phyloP scores from a whole-genome alignment of 805 yeast genomes.

The Helenozyma rhizophorensis region DNA sequence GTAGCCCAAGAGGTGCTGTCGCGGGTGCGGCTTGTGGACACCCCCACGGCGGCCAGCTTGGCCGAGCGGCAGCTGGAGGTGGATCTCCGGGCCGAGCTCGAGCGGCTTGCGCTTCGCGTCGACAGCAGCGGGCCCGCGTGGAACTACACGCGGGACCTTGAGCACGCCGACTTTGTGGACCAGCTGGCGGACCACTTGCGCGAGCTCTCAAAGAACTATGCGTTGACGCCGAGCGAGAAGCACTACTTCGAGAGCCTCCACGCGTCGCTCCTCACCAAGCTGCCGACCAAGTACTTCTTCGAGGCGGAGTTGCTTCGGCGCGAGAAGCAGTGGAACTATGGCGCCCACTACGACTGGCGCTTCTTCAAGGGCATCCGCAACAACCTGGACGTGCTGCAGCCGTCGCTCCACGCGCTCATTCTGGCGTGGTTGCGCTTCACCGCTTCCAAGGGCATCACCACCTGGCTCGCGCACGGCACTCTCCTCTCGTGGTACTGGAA shows the following conservation, averaged over 20 bases:
- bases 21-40: constrained; percentile 10
- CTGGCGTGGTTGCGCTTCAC: constrained; percentile 24
- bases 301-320: constrained; percentile 30
- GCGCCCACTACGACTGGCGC: constrained; percentile 28
- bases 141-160: constrained; percentile 20
- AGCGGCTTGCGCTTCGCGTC: constrained; percentile 15
- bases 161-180: constrained; percentile 24
- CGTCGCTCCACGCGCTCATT: constrained; percentile 19
- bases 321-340: constrained; percentile 9
- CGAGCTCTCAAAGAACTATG: constrained; percentile 9
- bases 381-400: constrained; percentile 12
- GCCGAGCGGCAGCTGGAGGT: constrained; percentile 1
- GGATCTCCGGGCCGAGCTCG: constrained; percentile 11
- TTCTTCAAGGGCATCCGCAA: constrained; percentile 19
- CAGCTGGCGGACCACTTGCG: constrained; percentile 10
- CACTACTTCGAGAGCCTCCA: constrained; percentile 11
- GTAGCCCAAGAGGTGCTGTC: constrained; percentile 6
- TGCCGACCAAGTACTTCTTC: constrained; percentile 34
- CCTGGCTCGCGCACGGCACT: constrained; percentile 28
- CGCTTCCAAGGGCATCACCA: constrained; percentile 18
- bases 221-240: constrained; percentile 7
- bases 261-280: constrained; percentile 2
- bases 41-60: constrained; percentile 3
- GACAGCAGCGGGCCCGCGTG: constrained; percentile 18
- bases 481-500: constrained; percentile 28